phyloP scores from a whole-genome alignment of 1,284 basidiomycete genomes.

The Irpex sp. region DNA sequence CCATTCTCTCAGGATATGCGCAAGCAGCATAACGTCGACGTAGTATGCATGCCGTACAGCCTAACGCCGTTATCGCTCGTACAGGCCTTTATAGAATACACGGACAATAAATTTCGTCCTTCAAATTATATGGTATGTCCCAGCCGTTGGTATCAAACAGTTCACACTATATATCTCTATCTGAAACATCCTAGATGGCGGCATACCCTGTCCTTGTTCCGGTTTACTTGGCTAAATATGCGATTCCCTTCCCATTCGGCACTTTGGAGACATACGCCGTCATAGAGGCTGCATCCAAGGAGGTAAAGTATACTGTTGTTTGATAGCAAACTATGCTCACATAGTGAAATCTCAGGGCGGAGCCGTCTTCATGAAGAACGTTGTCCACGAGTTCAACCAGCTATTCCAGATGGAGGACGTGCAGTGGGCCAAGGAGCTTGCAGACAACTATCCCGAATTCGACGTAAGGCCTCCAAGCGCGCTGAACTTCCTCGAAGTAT shows the following conservation, averaged over 20 bases:
- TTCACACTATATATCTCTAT: background rate
- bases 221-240: conserved; percentile 35
- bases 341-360: background rate
- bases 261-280: conserved; percentile 19
- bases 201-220: conserved; percentile 42
- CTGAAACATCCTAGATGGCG: conserved; percentile 25
- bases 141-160: too few relatives aligned
- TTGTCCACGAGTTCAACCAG: background rate
- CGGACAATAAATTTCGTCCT: background rate
- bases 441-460: background rate
- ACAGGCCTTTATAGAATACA: conserved; percentile 8
- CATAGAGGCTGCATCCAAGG: conserved; percentile 27
- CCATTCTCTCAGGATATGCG: conserved; percentile 31
- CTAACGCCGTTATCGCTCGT: conserved; percentile 29
- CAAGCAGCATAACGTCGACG: conserved; percentile 31
- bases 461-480: background rate
- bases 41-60: conserved; percentile 33
- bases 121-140: background rate
- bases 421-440: background rate
- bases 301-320: conserved; percentile 20
- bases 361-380: background rate
- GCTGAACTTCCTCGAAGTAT: background rate
- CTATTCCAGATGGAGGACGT: background rate
- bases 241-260: background rate
- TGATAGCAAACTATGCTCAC: background rate